Conservation (phyloP, 1,284 basidiomycete genomes). For the Ustilago cynodontis region DNA sequence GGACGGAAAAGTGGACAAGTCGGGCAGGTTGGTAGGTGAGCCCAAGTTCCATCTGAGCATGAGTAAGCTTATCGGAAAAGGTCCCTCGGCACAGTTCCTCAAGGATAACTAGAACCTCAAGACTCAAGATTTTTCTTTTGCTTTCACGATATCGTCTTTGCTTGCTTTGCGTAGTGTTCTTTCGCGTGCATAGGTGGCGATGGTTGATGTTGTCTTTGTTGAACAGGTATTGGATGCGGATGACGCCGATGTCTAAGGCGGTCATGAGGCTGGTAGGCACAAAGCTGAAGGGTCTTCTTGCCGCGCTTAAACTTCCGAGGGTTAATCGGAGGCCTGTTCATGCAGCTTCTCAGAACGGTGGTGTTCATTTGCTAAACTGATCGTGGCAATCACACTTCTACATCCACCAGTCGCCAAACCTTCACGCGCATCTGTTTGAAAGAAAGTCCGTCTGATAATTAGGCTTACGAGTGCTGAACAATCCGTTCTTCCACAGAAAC, state of each 20-base stretch:
- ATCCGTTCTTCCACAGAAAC: neutral
- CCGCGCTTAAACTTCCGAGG: neutral
- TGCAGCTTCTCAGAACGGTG: constrained; percentile 18
- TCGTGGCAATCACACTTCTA: neutral
- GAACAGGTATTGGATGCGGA: neutral
- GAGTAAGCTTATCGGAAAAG: constrained; percentile 50
- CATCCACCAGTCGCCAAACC: neutral
- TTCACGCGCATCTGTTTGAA: neutral
- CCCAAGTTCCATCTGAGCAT: constrained; percentile 58
- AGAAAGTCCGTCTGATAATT: constrained; percentile 17
- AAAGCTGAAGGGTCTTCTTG: neutral
- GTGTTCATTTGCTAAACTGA: neutral
- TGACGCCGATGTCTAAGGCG: neutral
- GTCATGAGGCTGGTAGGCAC: neutral
- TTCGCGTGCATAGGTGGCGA: constrained; percentile 13
- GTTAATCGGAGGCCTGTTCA: neutral
- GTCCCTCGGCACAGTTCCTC: constrained; percentile 42
- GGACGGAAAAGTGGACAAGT: constrained; percentile 43
- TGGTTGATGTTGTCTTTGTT: neutral
- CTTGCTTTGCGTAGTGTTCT: constrained; percentile 6
- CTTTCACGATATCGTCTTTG: neutral
- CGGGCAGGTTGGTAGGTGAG: constrained; percentile 39
- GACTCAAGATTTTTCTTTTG: constrained; percentile 8
- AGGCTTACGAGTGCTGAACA: neutral
- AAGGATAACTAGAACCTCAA: constrained; percentile 22